Conservation (phyloP, 139 green algal species). For the Chlamydomonas incerta region DNA sequence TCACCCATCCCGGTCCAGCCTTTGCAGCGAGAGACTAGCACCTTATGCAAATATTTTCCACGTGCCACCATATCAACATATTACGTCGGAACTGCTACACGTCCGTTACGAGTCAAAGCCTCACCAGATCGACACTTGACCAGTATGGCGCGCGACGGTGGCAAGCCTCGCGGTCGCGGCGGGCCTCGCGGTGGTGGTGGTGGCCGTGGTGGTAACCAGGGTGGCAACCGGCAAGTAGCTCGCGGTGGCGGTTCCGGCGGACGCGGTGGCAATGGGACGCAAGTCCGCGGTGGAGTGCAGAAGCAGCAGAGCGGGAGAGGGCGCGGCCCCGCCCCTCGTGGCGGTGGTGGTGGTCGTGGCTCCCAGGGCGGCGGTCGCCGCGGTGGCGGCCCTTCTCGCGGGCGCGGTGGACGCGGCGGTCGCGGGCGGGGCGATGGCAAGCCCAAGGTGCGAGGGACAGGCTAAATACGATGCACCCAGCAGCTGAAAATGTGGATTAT, state of each 20-base stretch:
- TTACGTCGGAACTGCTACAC: no score
- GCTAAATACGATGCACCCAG: no score
- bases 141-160: background rate
- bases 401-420: constrained; percentile 22
- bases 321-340: background rate
- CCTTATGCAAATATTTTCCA: no score
- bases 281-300: constrained; percentile 18
- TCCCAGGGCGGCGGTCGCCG: background rate
- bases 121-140: background rate
- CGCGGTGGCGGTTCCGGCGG: constrained; percentile 5
- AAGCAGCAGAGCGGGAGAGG: constrained; percentile 19
- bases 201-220: constrained; percentile 1
- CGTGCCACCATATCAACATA: no score
- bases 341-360: constrained; percentile 15
- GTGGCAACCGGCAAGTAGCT: background rate
- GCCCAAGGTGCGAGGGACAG: background rate
- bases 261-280: background rate
- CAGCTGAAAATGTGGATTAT: no score
- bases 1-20: no score
- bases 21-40: no score
- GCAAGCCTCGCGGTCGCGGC: no score
- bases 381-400: constrained; percentile 11
- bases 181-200: background rate
- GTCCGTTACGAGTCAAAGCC: no score
- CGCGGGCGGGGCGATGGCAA: background rate